These are phyloP conservation scores for Oryza longistaminata DNA, from an alignment of 176 grass and related monocot species.

Conservation along the genomic window DNA sequence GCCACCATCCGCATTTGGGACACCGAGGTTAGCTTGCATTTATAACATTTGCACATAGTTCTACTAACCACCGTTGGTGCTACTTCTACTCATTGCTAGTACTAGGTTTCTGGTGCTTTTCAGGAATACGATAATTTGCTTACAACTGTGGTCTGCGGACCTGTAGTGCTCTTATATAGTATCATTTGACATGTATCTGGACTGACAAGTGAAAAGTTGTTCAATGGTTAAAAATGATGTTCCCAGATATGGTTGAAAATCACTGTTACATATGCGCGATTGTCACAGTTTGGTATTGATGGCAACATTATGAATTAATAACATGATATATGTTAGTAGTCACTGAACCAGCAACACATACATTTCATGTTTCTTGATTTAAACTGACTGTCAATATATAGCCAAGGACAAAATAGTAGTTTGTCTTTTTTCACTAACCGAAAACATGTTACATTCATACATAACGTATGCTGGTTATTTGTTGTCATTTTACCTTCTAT, in stretches of 20 bases:
- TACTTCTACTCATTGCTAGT: too few species aligned
- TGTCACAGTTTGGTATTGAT: too few species aligned
- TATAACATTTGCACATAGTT: not conserved
- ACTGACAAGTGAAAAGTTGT: not conserved
- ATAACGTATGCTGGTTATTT: not conserved
- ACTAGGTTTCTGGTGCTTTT: not conserved
- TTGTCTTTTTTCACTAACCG: too few species aligned
- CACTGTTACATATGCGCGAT: not conserved
- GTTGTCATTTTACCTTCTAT: not conserved
- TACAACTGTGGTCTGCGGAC: not conserved
- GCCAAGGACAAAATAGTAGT: too few species aligned
- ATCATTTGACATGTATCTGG: not conserved
- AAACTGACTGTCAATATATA: too few species aligned
- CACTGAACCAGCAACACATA: too few species aligned
- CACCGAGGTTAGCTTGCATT: constrained; percentile 50
- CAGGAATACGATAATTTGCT: not conserved
- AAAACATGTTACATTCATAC: too few species aligned
- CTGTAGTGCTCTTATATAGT: not conserved
- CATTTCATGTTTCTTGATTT: too few species aligned
- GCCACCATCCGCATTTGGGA: constrained; percentile 86
- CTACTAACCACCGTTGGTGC: not conserved
- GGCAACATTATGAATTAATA: not conserved
- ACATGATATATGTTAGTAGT: not conserved
- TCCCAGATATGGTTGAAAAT: not conserved
- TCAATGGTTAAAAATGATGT: not conserved